Percentiles rank a stretch among this genome's conserved stretches.
These are phyloP conservation scores for Alternaria gaisen DNA, from an alignment of 2,329 filamentous ascomycete genomes.

Conservation along the genomic window DNA sequence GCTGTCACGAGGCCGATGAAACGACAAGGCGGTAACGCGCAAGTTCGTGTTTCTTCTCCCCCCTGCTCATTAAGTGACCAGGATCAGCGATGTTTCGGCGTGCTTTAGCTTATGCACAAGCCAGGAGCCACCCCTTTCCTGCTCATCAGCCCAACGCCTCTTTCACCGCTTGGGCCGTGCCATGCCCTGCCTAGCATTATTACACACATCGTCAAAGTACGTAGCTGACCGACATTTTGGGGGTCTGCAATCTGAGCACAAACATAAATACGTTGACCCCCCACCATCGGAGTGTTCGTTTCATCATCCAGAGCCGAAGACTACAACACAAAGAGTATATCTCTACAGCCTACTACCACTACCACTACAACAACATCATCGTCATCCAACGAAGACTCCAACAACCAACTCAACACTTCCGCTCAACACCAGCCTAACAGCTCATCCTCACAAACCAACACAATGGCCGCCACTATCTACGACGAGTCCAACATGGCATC, in stretches of 20 bases:
- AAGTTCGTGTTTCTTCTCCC: slow-evolving; percentile 49
- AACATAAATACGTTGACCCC: slow-evolving; percentile 52
- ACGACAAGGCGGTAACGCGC: slow-evolving; percentile 43
- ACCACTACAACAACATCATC: slow-evolving; percentile 11
- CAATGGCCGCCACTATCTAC: slow-evolving; percentile 49
- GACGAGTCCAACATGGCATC: slow-evolving; percentile 51
- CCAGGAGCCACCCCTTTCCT: slow-evolving; percentile 52
- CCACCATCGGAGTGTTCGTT: slow-evolving; percentile 42
- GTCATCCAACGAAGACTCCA: slow-evolving; percentile 13
- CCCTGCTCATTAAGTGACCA: slow-evolving; percentile 44
- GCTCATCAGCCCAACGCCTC: slow-evolving; percentile 50
- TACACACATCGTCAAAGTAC: slow-evolving; percentile 52
- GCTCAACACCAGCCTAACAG: slow-evolving; percentile 18
- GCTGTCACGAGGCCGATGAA: slow-evolving; percentile 54
- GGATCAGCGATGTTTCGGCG: slow-evolving; percentile 51
- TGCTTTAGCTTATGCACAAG: slow-evolving; percentile 49
- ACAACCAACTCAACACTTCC: slow-evolving; percentile 12
- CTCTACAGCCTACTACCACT: slow-evolving; percentile 17
- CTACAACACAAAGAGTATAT: slow-evolving; percentile 28
- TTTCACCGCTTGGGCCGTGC: slow-evolving; percentile 53
- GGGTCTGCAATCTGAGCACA: slow-evolving; percentile 47
- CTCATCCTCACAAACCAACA: slow-evolving; percentile 17
- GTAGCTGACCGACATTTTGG: slow-evolving; percentile 53
- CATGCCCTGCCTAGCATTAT: slow-evolving; percentile 48
- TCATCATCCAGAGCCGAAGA: slow-evolving; percentile 44